These are phyloP conservation scores for Penicillium chermesinum DNA, from an alignment of 495 filamentous ascomycete genomes.

Conservation along the genomic window DNA sequence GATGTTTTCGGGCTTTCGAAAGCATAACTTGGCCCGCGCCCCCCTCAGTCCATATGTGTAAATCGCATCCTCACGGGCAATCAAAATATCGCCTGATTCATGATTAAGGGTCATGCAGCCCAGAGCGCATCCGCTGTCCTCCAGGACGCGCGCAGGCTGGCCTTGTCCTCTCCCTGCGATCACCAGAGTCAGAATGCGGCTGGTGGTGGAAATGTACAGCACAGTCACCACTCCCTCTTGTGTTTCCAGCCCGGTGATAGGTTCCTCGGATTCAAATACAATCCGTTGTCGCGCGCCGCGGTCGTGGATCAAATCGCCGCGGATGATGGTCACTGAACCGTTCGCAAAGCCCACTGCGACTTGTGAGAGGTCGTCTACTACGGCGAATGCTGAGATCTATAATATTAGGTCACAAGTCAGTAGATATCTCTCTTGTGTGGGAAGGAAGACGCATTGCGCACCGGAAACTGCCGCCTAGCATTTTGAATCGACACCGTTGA, in stretches of 20 bases:
- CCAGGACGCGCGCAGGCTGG: slow-evolving; percentile 79
- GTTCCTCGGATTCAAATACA: slow-evolving; percentile 95
- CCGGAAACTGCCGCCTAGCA: slow-evolving; percentile 86
- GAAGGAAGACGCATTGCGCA: slow-evolving; percentile 34
- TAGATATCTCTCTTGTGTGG: no score
- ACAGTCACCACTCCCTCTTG: slow-evolving; percentile 56
- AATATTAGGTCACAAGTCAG: background rate
- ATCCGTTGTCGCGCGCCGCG: slow-evolving; percentile 93
- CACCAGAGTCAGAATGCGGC: slow-evolving; percentile 76
- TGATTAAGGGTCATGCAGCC: slow-evolving; percentile 89
- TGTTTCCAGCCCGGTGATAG: slow-evolving; percentile 78
- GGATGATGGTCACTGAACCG: slow-evolving; percentile 86
- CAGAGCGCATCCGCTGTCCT: slow-evolving; percentile 81
- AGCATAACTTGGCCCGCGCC: slow-evolving; percentile 77
- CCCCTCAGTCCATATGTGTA: slow-evolving; percentile 86
- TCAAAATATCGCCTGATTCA: slow-evolving; percentile 74
- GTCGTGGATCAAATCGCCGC: slow-evolving; percentile 93
- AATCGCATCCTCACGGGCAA: slow-evolving; percentile 89
- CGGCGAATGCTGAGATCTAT: slow-evolving; percentile 85
- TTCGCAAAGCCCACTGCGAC: slow-evolving; percentile 94
- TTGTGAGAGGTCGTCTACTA: slow-evolving; percentile 81
- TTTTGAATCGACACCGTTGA: slow-evolving; percentile 83
- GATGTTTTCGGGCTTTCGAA: slow-evolving; percentile 88
- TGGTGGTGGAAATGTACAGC: slow-evolving; percentile 88
- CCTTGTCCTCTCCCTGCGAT: slow-evolving; percentile 85